These are phyloP conservation scores for Trametopsis cervina DNA, from an alignment of 768 basidiomycete species.

Conservation along the genomic window DNA sequence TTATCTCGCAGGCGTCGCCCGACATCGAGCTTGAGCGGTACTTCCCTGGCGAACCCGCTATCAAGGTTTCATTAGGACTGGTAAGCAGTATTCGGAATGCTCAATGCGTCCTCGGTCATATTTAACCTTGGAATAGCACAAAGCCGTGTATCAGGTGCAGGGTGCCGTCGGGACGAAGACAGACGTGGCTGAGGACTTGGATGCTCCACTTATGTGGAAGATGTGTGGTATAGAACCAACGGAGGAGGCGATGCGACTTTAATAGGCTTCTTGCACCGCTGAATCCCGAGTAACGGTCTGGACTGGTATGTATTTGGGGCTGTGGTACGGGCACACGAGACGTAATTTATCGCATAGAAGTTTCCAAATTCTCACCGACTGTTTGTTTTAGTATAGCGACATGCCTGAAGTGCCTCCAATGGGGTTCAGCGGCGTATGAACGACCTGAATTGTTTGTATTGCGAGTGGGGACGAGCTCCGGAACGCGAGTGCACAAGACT, in stretches of 20 bases:
- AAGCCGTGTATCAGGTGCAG: slow-evolving; percentile 39
- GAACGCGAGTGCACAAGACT: too few species aligned
- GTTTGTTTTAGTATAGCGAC: too few species aligned
- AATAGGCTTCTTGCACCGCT: too few species aligned
- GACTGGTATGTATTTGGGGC: too few species aligned
- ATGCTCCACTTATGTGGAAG: slow-evolving; percentile 41
- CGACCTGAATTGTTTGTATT: too few species aligned
- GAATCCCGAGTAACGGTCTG: too few species aligned
- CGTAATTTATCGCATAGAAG: too few species aligned
- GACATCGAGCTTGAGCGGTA: slow-evolving; percentile 34
- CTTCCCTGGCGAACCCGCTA: slow-evolving; percentile 39
- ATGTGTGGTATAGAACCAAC: slow-evolving; percentile 36
- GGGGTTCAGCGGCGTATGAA: too few species aligned
- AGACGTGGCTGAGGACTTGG: slow-evolving; percentile 40
- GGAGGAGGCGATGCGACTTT: slow-evolving; percentile 22
- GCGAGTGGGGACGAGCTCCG: too few species aligned
- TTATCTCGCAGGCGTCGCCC: slow-evolving; percentile 27
- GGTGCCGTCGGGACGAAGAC: slow-evolving; percentile 37
- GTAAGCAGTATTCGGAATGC: slow-evolving; percentile 33
- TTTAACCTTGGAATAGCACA: slow-evolving; percentile 26
- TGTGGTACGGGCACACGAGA: too few species aligned
- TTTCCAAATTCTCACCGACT: too few species aligned
- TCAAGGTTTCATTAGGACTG: slow-evolving; percentile 58
- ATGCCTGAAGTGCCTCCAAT: too few species aligned
- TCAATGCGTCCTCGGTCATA: not conserved